phyloP scores from a whole-genome alignment of 2,329 filamentous ascomycete genomes.

The Venturia effusa region DNA sequence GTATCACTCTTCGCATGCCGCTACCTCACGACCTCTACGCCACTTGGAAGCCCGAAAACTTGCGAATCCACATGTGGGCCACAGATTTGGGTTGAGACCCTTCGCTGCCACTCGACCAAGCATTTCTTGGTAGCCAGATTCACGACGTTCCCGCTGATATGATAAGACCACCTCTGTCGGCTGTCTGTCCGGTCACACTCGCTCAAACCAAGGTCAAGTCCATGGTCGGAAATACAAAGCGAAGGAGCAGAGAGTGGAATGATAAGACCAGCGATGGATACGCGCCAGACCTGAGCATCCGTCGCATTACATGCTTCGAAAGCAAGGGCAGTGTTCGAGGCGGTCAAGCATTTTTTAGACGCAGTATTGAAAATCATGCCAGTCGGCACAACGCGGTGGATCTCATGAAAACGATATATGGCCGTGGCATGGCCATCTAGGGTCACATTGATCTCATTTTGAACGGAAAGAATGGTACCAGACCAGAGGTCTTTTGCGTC shows the following conservation, averaged over 20 bases:
- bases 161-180: constrained; percentile 33
- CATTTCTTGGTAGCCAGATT: constrained; percentile 20
- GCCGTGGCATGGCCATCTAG: constrained; percentile 30
- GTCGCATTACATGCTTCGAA: constrained; percentile 29
- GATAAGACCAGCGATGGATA: constrained; percentile 24
- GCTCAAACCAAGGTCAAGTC: constrained; percentile 13
- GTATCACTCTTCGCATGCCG: no score
- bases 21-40: neutral
- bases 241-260: constrained; percentile 26
- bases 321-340: constrained; percentile 18
- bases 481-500: constrained; percentile 35
- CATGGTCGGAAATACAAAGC: constrained; percentile 23
- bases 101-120: neutral
- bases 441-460: constrained; percentile 18
- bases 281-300: constrained; percentile 35
- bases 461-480: constrained; percentile 19
- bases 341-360: constrained; percentile 33
- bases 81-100: neutral
- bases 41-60: constrained; percentile 7
- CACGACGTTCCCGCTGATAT: constrained; percentile 33
- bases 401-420: constrained; percentile 31
- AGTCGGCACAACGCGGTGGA: constrained; percentile 27
- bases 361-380: constrained; percentile 41
- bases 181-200: constrained; percentile 15
- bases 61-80: constrained; percentile 2